Percentiles rank a stretch among this genome's conserved stretches.
Conservation (phyloP, 2,329 filamentous ascomycete species). For the Fusarium piperis region DNA sequence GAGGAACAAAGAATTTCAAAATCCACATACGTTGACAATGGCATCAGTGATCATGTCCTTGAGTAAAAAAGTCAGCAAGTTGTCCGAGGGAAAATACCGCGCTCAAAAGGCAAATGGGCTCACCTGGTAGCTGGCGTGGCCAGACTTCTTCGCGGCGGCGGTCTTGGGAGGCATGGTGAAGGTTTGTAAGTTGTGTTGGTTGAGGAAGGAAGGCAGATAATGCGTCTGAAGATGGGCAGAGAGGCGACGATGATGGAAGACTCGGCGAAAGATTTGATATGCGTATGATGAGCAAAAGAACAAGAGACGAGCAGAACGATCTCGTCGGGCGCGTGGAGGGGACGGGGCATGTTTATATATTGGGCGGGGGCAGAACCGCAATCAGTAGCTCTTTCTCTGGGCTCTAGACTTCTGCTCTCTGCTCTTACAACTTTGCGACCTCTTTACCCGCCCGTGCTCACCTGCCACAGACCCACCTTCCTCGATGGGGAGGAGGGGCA, state of each 20-base stretch:
- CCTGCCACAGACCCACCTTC: slow-evolving; percentile 39
- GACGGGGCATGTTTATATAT: slow-evolving; percentile 69
- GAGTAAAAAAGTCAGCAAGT: slow-evolving; percentile 18
- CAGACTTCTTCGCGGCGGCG: slow-evolving; percentile 60
- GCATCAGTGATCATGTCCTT: slow-evolving; percentile 73
- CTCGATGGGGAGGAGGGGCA: slow-evolving; percentile 37
- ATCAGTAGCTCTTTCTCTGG: slow-evolving; percentile 58
- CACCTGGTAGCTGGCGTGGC: slow-evolving; percentile 69
- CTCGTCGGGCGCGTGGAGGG: slow-evolving; percentile 63
- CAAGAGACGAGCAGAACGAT: slow-evolving; percentile 50
- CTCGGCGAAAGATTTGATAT: slow-evolving; percentile 23
- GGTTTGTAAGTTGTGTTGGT: slow-evolving; percentile 38
- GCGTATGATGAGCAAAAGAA: slow-evolving; percentile 41
- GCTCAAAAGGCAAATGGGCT: slow-evolving; percentile 41
- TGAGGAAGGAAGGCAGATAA: slow-evolving; percentile 19
- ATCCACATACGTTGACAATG: slow-evolving; percentile 65
- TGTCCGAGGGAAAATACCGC: slow-evolving; percentile 1
- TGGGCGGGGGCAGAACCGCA: slow-evolving; percentile 64
- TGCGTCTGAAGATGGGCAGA: slow-evolving; percentile 38
- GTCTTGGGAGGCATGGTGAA: slow-evolving; percentile 70
- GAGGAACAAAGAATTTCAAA: slow-evolving; percentile 36
- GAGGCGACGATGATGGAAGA: slow-evolving; percentile 32
- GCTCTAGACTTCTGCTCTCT: slow-evolving; percentile 15
- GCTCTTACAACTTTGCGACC: slow-evolving; percentile 34
- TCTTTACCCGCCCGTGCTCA: slow-evolving; percentile 30